Percentiles rank a stretch among this genome's conserved stretches.
phyloP scores from a whole-genome alignment of 805 yeast species.

The Peterozyma toletana region DNA sequence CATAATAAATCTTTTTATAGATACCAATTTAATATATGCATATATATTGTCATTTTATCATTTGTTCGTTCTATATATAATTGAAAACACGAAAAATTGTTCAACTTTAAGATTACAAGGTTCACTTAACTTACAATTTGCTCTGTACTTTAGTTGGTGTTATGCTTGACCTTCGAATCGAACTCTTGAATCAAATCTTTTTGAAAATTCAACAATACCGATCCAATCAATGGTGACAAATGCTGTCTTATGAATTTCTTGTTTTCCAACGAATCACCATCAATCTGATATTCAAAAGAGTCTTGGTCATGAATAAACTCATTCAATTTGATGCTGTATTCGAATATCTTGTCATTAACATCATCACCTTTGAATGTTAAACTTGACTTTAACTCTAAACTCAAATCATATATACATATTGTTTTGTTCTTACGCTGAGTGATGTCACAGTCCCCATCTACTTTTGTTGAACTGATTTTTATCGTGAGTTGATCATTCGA shows the following conservation, averaged over 20 bases:
- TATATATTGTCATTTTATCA: no score
- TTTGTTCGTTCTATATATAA: no score
- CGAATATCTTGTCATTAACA: slow-evolving; percentile 19
- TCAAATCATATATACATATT: slow-evolving; percentile 66
- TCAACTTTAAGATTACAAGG: no score
- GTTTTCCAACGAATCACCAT: slow-evolving; percentile 29
- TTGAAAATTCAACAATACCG: slow-evolving; percentile 52
- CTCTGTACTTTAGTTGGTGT: slow-evolving; percentile 17
- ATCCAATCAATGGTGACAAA: slow-evolving; percentile 45
- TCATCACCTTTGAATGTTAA: slow-evolving; percentile 27
- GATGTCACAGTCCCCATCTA: slow-evolving; percentile 72
- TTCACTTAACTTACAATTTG: background rate
- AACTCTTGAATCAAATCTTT: slow-evolving; percentile 53
- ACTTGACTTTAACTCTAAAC: slow-evolving; percentile 38
- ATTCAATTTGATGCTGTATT: slow-evolving; percentile 43
- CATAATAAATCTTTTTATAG: no score
- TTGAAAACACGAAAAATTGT: no score
- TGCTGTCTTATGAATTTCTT: slow-evolving; percentile 31
- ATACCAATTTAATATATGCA: no score
- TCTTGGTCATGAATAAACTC: slow-evolving; percentile 79
- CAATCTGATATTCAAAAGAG: slow-evolving; percentile 46
- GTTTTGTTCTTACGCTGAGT: slow-evolving; percentile 81
- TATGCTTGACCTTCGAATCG: slow-evolving; percentile 56
- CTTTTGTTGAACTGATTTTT: slow-evolving; percentile 31
- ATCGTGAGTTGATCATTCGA: slow-evolving; percentile 1